Evolutionary conservation across 2,329 filamentous ascomycete species (phyloP).

Genomic region (Fusarium globosum): DNA sequence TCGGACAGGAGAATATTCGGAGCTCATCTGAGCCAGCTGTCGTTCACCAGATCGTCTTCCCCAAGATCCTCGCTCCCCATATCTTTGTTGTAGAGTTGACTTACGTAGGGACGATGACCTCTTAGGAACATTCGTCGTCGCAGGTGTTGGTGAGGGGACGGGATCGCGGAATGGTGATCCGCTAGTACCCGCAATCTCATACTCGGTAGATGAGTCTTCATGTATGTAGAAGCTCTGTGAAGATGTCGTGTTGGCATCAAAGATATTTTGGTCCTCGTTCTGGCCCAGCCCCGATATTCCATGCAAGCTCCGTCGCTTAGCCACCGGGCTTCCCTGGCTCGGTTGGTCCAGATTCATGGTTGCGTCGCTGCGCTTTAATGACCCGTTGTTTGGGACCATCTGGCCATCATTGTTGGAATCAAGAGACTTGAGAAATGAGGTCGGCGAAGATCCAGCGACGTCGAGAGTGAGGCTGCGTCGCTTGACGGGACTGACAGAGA

Average conservation of each 20-base stretch:
- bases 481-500: conserved; percentile 54
- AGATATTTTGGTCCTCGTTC: conserved; percentile 75
- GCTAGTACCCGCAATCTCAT: conserved; percentile 60
- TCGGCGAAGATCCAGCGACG: conserved; percentile 63
- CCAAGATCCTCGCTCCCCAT: conserved; percentile 74
- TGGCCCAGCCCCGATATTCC: conserved; percentile 71
- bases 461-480: conserved; percentile 70
- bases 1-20: conserved; percentile 68
- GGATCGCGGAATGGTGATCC: conserved; percentile 54
- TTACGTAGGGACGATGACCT: conserved; percentile 82
- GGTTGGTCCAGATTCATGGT: conserved; percentile 87
- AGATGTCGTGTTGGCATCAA: conserved; percentile 67
- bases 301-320: conserved; percentile 90
- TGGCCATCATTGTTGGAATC: conserved; percentile 55
- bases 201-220: conserved; percentile 62
- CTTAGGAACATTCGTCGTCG: conserved; percentile 67
- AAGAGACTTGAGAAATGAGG: conserved; percentile 62
- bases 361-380: conserved; percentile 90
- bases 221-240: conserved; percentile 63
- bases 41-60: conserved; percentile 69
- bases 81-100: conserved; percentile 88
- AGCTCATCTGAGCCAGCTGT: conserved; percentile 61
- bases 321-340: conserved; percentile 83
- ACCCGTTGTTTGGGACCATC: conserved; percentile 69
- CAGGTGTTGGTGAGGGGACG: conserved; percentile 58